Evolutionary conservation across 192 early-diverging fungal genomes (phyloP).

Genomic region (Coemansia sp.): DNA sequence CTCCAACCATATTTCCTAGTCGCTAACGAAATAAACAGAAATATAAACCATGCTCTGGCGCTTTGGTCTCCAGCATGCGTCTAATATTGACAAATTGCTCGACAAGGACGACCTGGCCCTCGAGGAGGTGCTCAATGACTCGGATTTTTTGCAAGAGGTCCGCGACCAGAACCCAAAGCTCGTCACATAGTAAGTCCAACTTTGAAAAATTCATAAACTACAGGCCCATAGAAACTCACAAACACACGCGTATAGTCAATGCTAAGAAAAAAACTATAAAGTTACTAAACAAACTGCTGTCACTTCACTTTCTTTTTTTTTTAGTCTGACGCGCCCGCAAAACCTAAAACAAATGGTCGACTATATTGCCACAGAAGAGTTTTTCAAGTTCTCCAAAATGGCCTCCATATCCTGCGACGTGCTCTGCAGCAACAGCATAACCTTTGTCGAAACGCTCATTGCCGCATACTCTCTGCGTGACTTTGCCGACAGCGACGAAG

Average conservation of each 20-base stretch:
- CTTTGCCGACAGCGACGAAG: conserved; percentile 46
- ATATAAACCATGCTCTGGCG: conserved; percentile 78
- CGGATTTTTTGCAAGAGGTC: conserved; percentile 92
- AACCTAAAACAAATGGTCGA: conserved; percentile 74
- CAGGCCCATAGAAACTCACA: conserved; percentile 1
- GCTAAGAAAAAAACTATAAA: too few species aligned
- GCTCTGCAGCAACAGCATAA: conserved; percentile 47
- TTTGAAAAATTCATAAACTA: neutral
- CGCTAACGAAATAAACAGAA: too few species aligned
- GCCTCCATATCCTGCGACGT: conserved; percentile 47
- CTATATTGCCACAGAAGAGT: conserved; percentile 80
- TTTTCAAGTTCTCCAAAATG: conserved; percentile 64
- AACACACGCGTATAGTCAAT: neutral
- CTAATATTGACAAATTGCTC: conserved; percentile 87
- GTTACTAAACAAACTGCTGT: too few species aligned
- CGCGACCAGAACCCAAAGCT: conserved; percentile 90
- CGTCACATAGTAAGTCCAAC: conserved; percentile 62
- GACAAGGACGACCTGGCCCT: conserved; percentile 88
- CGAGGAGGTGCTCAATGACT: conserved; percentile 89
- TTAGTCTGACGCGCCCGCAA: conserved; percentile 65
- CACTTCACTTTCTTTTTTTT: neutral
- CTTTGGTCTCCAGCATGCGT: conserved; percentile 89
- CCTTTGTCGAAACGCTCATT: conserved; percentile 40
- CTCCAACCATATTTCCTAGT: too few species aligned
- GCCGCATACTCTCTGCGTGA: conserved; percentile 29